These are phyloP conservation scores for Didymosphaeria variabile DNA, from an alignment of 2,329 filamentous ascomycete species.

Conservation along the genomic window DNA sequence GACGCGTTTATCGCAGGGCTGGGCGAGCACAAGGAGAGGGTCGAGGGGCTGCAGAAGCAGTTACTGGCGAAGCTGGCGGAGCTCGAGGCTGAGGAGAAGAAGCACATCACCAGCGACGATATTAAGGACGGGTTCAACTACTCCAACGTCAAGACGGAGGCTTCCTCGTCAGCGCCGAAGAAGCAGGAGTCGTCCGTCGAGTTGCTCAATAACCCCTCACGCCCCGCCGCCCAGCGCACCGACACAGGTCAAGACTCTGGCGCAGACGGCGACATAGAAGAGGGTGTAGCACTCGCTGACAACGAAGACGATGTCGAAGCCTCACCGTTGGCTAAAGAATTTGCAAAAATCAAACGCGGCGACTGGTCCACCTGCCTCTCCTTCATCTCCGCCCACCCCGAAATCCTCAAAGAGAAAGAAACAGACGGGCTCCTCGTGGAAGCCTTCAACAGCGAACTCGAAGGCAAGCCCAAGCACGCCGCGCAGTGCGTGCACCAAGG, in stretches of 20 bases:
- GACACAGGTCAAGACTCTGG: constrained; percentile 63
- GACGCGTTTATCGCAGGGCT: constrained; percentile 82
- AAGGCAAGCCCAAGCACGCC: constrained; percentile 77
- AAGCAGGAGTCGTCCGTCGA: constrained; percentile 60
- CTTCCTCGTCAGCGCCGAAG: constrained; percentile 41
- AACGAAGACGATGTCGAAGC: constrained; percentile 76
- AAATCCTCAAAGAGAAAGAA: constrained; percentile 83
- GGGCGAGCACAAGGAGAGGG: constrained; percentile 77
- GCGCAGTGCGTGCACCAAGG: constrained; percentile 93
- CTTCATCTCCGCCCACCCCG: constrained; percentile 81
- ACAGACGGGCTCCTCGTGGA: constrained; percentile 90
- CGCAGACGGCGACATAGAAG: constrained; percentile 69
- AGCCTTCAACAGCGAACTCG: constrained; percentile 88
- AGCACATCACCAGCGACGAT: constrained; percentile 93
- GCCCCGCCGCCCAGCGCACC: constrained; percentile 45
- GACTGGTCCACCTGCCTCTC: constrained; percentile 78
- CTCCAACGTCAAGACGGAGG: constrained; percentile 70
- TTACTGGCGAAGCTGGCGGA: constrained; percentile 77
- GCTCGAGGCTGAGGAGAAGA: constrained; percentile 83
- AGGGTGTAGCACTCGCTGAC: constrained; percentile 64
- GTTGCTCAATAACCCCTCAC: constrained; percentile 74
- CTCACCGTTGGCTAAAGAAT: constrained; percentile 79
- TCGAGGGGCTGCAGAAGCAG: constrained; percentile 79
- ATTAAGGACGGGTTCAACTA: constrained; percentile 91
- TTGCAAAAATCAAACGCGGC: constrained; percentile 77